Base-by-base conservation (phyloP, 768 basidiomycete genomes). In the Suillus spraguei region DNA sequence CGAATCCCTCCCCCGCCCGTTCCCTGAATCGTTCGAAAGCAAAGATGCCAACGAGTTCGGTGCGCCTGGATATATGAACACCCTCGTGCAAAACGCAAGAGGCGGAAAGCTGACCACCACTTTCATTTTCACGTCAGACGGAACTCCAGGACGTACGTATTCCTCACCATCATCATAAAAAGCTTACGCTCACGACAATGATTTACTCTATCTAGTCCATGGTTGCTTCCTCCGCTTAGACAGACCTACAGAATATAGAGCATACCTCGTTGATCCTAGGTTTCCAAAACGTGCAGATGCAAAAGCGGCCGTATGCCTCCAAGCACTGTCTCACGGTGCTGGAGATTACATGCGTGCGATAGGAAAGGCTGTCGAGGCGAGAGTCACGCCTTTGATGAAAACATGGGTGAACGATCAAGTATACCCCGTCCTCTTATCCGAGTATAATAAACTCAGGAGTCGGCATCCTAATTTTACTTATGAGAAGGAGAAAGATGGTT, bases 271-370 rank as follows among this genome's bases (percentile, higher is more conserved):
- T 35, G 89, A 90, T n/a, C 77, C 86, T 0, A 77, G 79, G 17
- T 91, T 91, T 66, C 67, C 78, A 2, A 88, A 84, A 67, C 85
- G 85, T 4, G 74, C 76, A 0, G 89, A 91, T 60, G 90, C 89
- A n/a, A 90, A 88, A 71, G 79, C 82, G 0, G 91, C 90, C 0
- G 90, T 85, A 3, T 85, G 83, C 64, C 72, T 92, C 28, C 77
- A 85, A 17, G 90, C 89, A 0, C 83, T 91, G 71, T 85, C 87
- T 3, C 81, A 85, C 64, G 87, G 86, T 10, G 76, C 87, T 11
- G 86, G 85, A 6, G 73, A 79, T 24, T 86, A 87, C 66, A 82
- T 89, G 50, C 85, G 83, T 20, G 70, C 73, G 5, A 71, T 87
- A 39, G 72, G 74, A 20, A 73, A 74, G 13, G 78, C 49, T 20